phyloP scores from a whole-genome alignment of 2,329 filamentous ascomycete genomes.

The Aspergillus awamori region DNA sequence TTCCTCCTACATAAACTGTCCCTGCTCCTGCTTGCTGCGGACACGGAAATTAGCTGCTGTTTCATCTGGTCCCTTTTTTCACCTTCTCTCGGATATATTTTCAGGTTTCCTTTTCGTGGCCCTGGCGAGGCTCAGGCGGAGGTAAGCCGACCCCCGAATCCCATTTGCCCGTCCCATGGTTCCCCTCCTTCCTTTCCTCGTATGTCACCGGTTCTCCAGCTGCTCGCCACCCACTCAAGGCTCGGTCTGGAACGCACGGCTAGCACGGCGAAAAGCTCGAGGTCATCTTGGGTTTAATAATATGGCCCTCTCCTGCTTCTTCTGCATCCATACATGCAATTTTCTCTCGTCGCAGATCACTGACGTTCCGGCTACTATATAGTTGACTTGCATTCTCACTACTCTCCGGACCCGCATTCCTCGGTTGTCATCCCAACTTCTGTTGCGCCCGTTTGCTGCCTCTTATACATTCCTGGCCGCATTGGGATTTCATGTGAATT shows the following conservation, averaged over 20 bases:
- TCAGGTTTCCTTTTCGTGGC: background rate
- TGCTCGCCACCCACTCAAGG: background rate
- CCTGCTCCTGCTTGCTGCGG: background rate
- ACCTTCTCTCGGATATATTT: background rate
- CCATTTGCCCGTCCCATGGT: conserved; percentile 10
- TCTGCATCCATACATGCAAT: background rate
- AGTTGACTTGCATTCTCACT: conserved; percentile 15
- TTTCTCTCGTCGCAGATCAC: conserved; percentile 6
- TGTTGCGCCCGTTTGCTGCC: conserved; percentile 3
- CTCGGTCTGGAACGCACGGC: conserved; percentile 8
- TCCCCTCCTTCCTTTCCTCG: background rate
- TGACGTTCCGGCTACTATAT: conserved; percentile 3
- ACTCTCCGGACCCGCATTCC: conserved; percentile 21
- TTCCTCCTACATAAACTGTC: conserved; percentile 1
- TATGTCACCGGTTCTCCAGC: background rate
- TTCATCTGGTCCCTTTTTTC: background rate
- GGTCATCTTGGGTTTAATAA: background rate
- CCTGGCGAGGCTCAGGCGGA: background rate
- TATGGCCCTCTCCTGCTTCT: background rate
- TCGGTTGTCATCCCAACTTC: conserved; percentile 18
- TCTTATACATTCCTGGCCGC: conserved; percentile 16
- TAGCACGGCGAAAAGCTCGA: conserved; percentile 8
- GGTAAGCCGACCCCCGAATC: background rate
- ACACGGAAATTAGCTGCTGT: background rate
- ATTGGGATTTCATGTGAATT: conserved; percentile 21